These are phyloP conservation scores for Lachnellula arida DNA, from an alignment of 2,329 filamentous ascomycete genomes.

Conservation along the genomic window DNA sequence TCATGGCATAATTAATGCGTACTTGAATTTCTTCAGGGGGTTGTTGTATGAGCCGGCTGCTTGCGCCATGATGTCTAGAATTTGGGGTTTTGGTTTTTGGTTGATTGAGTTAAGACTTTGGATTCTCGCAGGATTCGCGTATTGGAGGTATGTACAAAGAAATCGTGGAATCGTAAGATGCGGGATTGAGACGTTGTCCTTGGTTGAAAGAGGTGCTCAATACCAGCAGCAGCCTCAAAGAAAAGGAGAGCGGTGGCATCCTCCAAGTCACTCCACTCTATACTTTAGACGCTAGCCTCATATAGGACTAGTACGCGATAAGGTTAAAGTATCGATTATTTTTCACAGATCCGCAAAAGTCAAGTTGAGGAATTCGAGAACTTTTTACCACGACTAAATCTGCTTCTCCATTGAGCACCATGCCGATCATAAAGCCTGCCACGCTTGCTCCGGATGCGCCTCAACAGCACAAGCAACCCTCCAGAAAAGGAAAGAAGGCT, in stretches of 20 bases:
- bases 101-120: constrained; percentile 1
- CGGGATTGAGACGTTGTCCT: background rate
- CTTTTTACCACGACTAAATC: background rate
- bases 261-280: background rate
- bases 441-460: constrained; percentile 56
- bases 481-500: constrained; percentile 95
- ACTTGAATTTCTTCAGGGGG: constrained; percentile 99
- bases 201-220: no score
- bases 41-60: constrained; percentile 90
- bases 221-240: background rate
- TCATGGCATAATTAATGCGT: constrained; percentile 26
- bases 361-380: background rate
- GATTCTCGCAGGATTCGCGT: background rate
- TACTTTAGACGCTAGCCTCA: background rate
- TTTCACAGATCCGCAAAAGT: background rate
- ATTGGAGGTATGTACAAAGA: constrained; percentile 14
- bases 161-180: constrained; percentile 6
- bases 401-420: constrained; percentile 5
- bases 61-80: constrained; percentile 67
- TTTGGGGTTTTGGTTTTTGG: background rate
- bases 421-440: constrained; percentile 31
- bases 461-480: constrained; percentile 79
- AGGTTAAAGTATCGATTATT: constrained; percentile 5
- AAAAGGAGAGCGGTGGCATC: constrained; percentile 8
- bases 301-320: background rate